Conservation (phyloP, 768 basidiomycete species). For the Tubosaeta brunneosetosa region DNA sequence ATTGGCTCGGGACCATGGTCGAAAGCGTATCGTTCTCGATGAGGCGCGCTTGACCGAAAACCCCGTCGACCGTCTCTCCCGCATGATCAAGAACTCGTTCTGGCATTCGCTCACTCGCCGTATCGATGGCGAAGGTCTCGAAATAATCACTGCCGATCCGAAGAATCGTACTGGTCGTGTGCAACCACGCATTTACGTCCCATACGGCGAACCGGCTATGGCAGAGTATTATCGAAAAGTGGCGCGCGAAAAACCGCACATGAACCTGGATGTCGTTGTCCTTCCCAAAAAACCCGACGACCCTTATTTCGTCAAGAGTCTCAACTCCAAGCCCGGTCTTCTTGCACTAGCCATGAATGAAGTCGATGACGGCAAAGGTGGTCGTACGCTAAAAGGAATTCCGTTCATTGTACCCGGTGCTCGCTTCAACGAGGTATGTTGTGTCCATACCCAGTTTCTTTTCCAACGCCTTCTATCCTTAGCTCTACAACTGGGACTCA, state of each 20-base stretch:
- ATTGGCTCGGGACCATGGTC: slow-evolving; percentile 88
- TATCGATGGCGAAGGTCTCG: slow-evolving; percentile 95
- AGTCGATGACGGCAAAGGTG: slow-evolving; percentile 72
- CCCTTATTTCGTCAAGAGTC: slow-evolving; percentile 81
- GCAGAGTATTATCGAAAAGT: slow-evolving; percentile 93
- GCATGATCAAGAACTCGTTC: slow-evolving; percentile 98
- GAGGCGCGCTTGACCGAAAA: slow-evolving; percentile 97
- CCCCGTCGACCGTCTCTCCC: slow-evolving; percentile 91
- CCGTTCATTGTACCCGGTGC: slow-evolving; percentile 98
- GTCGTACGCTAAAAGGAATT: slow-evolving; percentile 82
- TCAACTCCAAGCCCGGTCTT: slow-evolving; percentile 93
- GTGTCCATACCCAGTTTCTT: not conserved
- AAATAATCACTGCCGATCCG: slow-evolving; percentile 96
- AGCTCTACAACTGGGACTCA: slow-evolving; percentile 95
- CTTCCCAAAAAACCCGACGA: slow-evolving; percentile 86
- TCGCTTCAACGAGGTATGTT: slow-evolving; percentile 82
- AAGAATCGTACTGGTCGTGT: slow-evolving; percentile 92
- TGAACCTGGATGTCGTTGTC: slow-evolving; percentile 89
- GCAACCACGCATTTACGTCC: slow-evolving; percentile 92
- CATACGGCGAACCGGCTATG: slow-evolving; percentile 90
- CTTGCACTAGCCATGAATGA: slow-evolving; percentile 95
- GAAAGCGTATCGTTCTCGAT: slow-evolving; percentile 97
- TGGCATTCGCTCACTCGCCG: slow-evolving; percentile 97
- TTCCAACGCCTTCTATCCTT: slow-evolving; percentile 8
- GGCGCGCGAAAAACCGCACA: slow-evolving; percentile 85